A percentile compares a stretch with the other conserved stretches of the same genome.
phyloP scores from a whole-genome alignment of 331 rosid species.

The Rosa hybrid region DNA sequence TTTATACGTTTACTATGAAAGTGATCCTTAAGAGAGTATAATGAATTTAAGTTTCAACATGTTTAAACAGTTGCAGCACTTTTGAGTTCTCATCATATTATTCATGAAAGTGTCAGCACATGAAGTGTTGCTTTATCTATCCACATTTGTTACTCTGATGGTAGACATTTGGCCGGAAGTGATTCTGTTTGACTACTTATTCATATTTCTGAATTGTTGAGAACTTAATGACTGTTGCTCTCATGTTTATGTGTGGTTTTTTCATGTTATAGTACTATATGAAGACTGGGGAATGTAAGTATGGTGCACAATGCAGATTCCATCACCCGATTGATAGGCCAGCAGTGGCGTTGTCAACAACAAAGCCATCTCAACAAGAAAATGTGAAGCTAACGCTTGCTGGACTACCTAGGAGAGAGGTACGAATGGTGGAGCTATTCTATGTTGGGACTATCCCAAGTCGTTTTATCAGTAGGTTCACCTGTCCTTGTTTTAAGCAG shows the following conservation, averaged over 20 bases:
- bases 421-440: constrained; percentile 22
- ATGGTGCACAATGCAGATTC: constrained; percentile 80
- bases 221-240: background rate
- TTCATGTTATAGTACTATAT: constrained; percentile 64
- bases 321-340: constrained; percentile 93
- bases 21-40: background rate
- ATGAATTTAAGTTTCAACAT: background rate
- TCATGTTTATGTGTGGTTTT: constrained; percentile 12
- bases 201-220: background rate
- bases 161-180: background rate
- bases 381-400: constrained; percentile 80
- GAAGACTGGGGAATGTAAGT: constrained; percentile 93
- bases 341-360: constrained; percentile 41
- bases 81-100: background rate
- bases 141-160: background rate
- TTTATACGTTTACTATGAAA: too few species aligned
- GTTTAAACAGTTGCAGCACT: background rate
- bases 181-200: background rate
- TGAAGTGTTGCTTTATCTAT: background rate
- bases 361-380: constrained; percentile 44
- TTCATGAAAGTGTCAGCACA: background rate
- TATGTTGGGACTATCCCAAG: background rate
- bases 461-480: background rate
- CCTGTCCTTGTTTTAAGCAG: background rate
- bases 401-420: constrained; percentile 98